A percentile compares a stretch with the other conserved stretches of the same genome.
Evolutionary conservation across 306 rosid species (phyloP).

Genomic region (Cicer pinnatifidum): DNA sequence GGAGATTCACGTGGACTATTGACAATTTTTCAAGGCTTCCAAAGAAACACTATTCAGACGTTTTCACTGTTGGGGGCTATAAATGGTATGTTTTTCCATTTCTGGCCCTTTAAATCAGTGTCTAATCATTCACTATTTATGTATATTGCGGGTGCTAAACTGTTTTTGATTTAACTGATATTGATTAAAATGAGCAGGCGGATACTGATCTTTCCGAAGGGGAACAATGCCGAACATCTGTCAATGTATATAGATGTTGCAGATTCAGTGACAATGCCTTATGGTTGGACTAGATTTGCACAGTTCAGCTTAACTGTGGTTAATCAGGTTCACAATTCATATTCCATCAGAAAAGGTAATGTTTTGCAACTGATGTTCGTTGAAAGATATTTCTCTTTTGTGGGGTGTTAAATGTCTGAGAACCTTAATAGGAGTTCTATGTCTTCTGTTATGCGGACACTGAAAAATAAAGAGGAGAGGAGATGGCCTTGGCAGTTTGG

Average conservation of each 20-base stretch:
- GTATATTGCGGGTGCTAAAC: neutral
- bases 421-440: neutral
- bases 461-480: slow-evolving; percentile 5
- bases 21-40: slow-evolving; percentile 64
- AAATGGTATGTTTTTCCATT: slow-evolving; percentile 52
- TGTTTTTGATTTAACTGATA: neutral
- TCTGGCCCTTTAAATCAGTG: neutral
- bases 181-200: slow-evolving; percentile 55
- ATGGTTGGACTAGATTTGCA: slow-evolving; percentile 80
- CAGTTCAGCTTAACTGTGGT: slow-evolving; percentile 73
- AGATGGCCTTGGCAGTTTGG: slow-evolving; percentile 13
- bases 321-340: slow-evolving; percentile 67
- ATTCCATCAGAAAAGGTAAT: slow-evolving; percentile 70
- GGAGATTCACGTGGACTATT: slow-evolving; percentile 76
- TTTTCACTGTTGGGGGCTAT: slow-evolving; percentile 62
- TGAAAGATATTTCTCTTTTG: neutral
- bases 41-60: slow-evolving; percentile 65
- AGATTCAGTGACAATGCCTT: slow-evolving; percentile 61
- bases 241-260: slow-evolving; percentile 86
- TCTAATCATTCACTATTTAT: slow-evolving; percentile 3
- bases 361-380: slow-evolving; percentile 18
- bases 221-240: slow-evolving; percentile 71
- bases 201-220: slow-evolving; percentile 72
- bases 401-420: neutral
- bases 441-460: neutral